Conservation (phyloP, 768 basidiomycete species). For the Termitomyces bulborhizus region DNA sequence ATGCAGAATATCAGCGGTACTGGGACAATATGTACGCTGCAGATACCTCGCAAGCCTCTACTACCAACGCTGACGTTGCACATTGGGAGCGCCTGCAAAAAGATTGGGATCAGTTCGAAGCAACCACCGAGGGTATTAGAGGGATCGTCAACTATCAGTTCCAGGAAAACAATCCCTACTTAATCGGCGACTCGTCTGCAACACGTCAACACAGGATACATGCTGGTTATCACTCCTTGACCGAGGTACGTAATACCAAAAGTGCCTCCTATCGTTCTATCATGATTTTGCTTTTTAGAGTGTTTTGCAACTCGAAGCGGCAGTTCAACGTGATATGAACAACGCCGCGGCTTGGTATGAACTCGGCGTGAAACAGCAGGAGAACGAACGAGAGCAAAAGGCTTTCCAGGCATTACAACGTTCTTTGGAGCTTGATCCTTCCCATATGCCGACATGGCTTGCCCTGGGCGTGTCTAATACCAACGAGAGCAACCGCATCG, state of each 20-base stretch:
- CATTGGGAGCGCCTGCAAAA: slow-evolving; percentile 66
- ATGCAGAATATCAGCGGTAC: slow-evolving; percentile 59
- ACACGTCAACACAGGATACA: slow-evolving; percentile 45
- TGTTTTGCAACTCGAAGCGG: slow-evolving; percentile 85
- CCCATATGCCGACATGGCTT: slow-evolving; percentile 77
- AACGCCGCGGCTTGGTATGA: slow-evolving; percentile 81
- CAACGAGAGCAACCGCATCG: slow-evolving; percentile 74
- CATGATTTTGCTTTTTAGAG: slow-evolving; percentile 40
- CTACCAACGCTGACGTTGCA: slow-evolving; percentile 20
- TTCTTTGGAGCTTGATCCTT: slow-evolving; percentile 75
- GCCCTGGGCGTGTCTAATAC: slow-evolving; percentile 88
- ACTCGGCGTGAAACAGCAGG: slow-evolving; percentile 95
- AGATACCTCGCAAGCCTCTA: slow-evolving; percentile 9
- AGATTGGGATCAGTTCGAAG: slow-evolving; percentile 82
- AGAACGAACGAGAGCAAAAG: slow-evolving; percentile 91
- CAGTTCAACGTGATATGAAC: slow-evolving; percentile 69
- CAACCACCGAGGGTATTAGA: slow-evolving; percentile 58
- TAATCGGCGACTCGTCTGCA: slow-evolving; percentile 51
- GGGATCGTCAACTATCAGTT: slow-evolving; percentile 60
- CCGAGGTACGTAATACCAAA: slow-evolving; percentile 31
- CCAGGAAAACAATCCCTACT: slow-evolving; percentile 73
- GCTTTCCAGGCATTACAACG: slow-evolving; percentile 82
- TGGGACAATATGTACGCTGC: slow-evolving; percentile 25
- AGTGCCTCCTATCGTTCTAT: slow-evolving; percentile 6
- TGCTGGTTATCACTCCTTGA: slow-evolving; percentile 24